phyloP scores from a whole-genome alignment of 306 rosid genomes.

The Castanea mollissima region DNA sequence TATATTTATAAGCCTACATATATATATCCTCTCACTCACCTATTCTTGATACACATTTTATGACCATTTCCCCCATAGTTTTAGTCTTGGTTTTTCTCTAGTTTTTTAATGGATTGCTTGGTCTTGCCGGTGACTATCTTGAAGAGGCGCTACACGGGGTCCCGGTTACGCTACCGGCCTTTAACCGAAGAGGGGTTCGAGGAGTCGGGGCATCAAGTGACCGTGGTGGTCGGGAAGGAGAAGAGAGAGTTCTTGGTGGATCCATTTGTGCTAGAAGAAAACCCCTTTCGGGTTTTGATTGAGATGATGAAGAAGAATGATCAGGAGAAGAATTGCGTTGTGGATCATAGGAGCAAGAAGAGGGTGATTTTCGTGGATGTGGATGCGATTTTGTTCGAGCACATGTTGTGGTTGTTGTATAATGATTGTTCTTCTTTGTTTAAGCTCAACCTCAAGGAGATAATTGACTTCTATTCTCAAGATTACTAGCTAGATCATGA shows the following conservation, averaged over 20 bases:
- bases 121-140: constrained; percentile 61
- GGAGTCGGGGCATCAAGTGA: constrained; percentile 45
- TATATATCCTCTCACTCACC: neutral
- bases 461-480: constrained; percentile 78
- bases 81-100: too few relatives aligned
- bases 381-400: constrained; percentile 88
- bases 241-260: constrained; percentile 79
- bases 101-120: constrained; percentile 65
- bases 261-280: constrained; percentile 66
- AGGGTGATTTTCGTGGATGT: constrained; percentile 69
- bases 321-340: neutral
- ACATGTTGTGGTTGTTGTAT: constrained; percentile 82
- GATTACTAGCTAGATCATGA: constrained; percentile 34
- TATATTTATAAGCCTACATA: neutral
- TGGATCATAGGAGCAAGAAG: neutral
- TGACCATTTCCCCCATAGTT: neutral
- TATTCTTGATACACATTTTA: neutral
- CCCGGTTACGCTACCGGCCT: constrained; percentile 45
- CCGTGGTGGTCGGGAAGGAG: constrained; percentile 83
- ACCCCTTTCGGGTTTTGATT: constrained; percentile 66
- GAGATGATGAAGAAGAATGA: constrained; percentile 42
- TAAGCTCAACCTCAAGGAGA: constrained; percentile 70
- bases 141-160: constrained; percentile 46
- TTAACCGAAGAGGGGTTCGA: constrained; percentile 30
- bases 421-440: constrained; percentile 77